Evolutionary conservation across 768 basidiomycete genomes (phyloP), one percentile per base, ranked within the genome.

Genomic region (Tubosaeta sp.): DNA sequence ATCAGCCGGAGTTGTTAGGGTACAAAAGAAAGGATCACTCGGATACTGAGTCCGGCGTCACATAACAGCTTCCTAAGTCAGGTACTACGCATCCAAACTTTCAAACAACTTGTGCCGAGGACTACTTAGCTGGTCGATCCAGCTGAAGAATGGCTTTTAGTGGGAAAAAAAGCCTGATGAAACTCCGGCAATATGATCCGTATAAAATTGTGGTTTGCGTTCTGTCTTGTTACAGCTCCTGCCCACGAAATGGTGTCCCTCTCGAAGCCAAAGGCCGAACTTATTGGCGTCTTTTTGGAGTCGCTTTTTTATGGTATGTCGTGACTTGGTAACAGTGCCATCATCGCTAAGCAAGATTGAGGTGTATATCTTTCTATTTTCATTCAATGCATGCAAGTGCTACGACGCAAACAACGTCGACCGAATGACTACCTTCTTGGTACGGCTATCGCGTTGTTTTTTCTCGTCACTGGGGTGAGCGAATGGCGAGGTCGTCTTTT

Each of bases 401-500:
- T 49, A 5, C 48, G 16, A 42, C 31, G 7, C 25, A 49, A 39
- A 12, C 31, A 26, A 4, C 14, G 7, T 26, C 31, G 4, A n/a
- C 19, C 31, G 5, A 42, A 10, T 34, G 17, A 48, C 46, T 48
- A 48, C 37, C 48, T 42, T 8, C 10, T 49, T 25, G 31, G 48
- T 2, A 33, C 39, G 5, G 22, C 39, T 7, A 41, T 49, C 48
- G n/a, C 48, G 11, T 19, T 49, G 22, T 49, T 25, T 22, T 14
- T 49, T 19, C 41, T 49, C 32, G 32, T 33, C 10, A 49, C 48
- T n/a, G 48, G 16, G 10, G 48, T 49, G 32, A 49, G 48, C n/a
- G n/a, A 16, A 7, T 41, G 19, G 3, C n/a, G 13, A 22, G 25
- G 25, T 13, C 31, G 13, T 13, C 12, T 38, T 33, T 22, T 10